Percentiles rank a stretch among this genome's conserved stretches.
These are phyloP conservation scores for Cladosporium halotolerans DNA, from an alignment of 2,329 filamentous ascomycete species.

Conservation along the genomic window DNA sequence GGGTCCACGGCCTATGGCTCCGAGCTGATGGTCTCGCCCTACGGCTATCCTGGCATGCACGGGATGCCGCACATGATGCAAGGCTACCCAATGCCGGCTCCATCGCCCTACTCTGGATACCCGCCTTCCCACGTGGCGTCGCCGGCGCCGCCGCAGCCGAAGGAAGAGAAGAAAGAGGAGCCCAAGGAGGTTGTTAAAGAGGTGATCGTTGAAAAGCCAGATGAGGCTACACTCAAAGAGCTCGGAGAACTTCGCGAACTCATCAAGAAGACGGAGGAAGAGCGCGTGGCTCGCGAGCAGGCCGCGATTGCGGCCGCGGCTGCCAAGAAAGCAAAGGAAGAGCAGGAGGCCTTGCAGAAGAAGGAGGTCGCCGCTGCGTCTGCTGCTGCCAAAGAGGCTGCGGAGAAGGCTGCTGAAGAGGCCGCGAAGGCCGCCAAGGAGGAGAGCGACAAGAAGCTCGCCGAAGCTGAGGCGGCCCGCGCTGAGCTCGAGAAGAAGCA, in stretches of 20 bases:
- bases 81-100: conserved; percentile 2
- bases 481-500: conserved; percentile 47
- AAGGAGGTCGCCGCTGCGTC: conserved; percentile 23
- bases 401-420: conserved; percentile 38
- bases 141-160: conserved; percentile 21
- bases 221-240: conserved; percentile 18
- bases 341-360: conserved; percentile 24
- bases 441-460: conserved; percentile 49
- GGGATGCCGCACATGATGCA: conserved; percentile 8
- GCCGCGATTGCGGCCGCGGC: conserved; percentile 22
- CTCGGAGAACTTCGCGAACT: conserved; percentile 33
- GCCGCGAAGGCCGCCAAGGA: conserved; percentile 42
- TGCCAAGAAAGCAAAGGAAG: conserved; percentile 26
- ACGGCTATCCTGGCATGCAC: conserved; percentile 18
- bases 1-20: conserved; percentile 15
- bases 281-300: conserved; percentile 20
- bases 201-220: conserved; percentile 16
- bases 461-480: conserved; percentile 45
- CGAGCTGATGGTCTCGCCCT: conserved; percentile 23
- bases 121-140: conserved; percentile 20
- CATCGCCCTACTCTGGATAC: conserved; percentile 15
- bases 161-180: conserved; percentile 17
- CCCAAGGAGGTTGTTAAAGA: conserved; percentile 8
- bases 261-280: conserved; percentile 32
- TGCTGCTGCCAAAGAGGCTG: conserved; percentile 38